Percentiles rank a stretch among this genome's conserved stretches.
Evolutionary conservation across 192 early-diverging fungal genomes (phyloP).

Genomic region (Gigaspora rosea): DNA sequence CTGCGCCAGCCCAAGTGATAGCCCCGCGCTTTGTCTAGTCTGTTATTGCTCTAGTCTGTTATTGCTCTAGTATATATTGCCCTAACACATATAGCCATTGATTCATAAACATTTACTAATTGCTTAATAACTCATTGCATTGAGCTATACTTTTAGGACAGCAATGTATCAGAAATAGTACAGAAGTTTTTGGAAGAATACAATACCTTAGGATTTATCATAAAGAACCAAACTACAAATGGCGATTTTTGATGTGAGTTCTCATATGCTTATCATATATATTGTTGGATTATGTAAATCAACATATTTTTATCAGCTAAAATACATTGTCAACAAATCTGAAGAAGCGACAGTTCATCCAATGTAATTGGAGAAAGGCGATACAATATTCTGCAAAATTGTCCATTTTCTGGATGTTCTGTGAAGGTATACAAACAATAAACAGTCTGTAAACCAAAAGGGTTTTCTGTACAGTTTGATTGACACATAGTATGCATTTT

Average conservation of each 20-base stretch:
- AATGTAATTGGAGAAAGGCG: constrained; percentile 10
- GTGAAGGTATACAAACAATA: too few relatives aligned
- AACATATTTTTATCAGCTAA: constrained; percentile 19
- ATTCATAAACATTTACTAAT: too few relatives aligned
- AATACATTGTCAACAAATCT: constrained; percentile 13
- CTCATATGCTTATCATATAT: neutral
- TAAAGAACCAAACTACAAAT: neutral
- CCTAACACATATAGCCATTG: too few relatives aligned
- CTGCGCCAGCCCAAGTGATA: constrained; percentile 2
- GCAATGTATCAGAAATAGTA: neutral
- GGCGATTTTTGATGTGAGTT: constrained; percentile 22
- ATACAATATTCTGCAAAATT: neutral
- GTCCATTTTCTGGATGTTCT: too few relatives aligned
- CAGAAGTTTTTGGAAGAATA: neutral
- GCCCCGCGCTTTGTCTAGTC: constrained; percentile 5
- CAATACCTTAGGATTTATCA: neutral
- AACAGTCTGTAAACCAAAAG: too few relatives aligned
- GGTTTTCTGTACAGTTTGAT: too few relatives aligned
- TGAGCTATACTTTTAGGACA: neutral
- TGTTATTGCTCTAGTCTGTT: too few relatives aligned
- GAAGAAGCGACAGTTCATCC: constrained; percentile 21
- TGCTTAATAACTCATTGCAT: neutral
- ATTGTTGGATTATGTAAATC: constrained; percentile 24
- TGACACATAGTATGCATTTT: too few relatives aligned
- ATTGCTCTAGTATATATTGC: too few relatives aligned